Base-by-base conservation (phyloP, 2,329 filamentous ascomycete genomes). In the Epicoccum nigrum region DNA sequence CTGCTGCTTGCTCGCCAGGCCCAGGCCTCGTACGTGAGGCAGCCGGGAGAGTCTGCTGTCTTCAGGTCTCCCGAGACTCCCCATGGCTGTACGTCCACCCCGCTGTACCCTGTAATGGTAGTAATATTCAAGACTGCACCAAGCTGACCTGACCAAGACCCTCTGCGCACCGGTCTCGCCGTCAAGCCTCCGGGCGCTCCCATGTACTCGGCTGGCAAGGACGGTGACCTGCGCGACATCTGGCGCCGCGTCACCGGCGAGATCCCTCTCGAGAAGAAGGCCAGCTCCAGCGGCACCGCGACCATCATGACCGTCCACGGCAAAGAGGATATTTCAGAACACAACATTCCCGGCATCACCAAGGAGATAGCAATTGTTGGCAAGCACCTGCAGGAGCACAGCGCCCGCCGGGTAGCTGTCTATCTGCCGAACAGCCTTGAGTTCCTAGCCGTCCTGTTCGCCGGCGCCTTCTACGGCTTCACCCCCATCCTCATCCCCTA, bases 401-500 rank as follows among this genome's bases (percentile, higher is more conserved):
- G 85, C 30, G 77, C 75, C 4, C 88, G 86, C 70, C 87, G 86
- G 41, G 89, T 97, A 25, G 94, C 92, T 56, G 83, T 97, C 58
- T 96, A 95, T 72, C 81, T 97, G 49, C 91, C 92, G 34, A 97
- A 99, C 79, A 96, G 92, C 38, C 81, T 96, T 65, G 94, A 99
- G 75, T 85, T 96, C 55, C 78, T 99, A 41, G 83, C 85, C 27
- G 82, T 88, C 7, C 78, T 97, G 16, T 96, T 99, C 66, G 83
- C 92, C 49, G 92, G 89, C 71, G 86, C 90, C 58, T 97, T 97
- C 77, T 93, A 96, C 74, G 89, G 88, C 66, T 81, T 96, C 63
- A 91, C 87, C 9, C 86, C 88, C n/a, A 83, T 96, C 39, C 79
- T 97, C 45, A 79, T 99, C 31, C 93, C 94, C 0, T 95, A 91